Base-by-base conservation (phyloP, 257 asterid genomes). In the Euphrasia confusa region DNA sequence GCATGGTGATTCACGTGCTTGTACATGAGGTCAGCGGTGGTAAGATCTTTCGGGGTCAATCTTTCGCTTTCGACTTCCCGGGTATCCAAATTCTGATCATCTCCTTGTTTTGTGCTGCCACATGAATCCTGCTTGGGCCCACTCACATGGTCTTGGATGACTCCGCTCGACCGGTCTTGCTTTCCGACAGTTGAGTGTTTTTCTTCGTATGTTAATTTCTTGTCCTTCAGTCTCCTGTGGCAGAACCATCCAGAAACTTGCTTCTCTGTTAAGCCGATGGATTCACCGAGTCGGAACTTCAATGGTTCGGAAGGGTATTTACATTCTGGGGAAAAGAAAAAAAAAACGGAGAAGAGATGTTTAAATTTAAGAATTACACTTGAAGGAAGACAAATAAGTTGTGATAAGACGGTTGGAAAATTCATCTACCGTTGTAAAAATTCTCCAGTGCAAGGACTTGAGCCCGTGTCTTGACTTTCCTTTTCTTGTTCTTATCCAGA, bases 161-260 rank as follows among this genome's bases (percentile, higher is more conserved):
- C 80, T 30, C 85, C 88, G 42, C 88, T 83, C 12, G 88, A 85
- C 28, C 79, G 82, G 47, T 83, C 95, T 62, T 83, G 89, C 72
- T 73, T 80, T 68, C 80, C 86, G 60, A 78, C 84, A 63, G 63
- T 70, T 64, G 60, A 55, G 62, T 64, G 26, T 60, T 58, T 72
- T 68, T 80, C 84, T 47, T 68, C 84, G 54, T 68, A 69, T 44
- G 49, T 17, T 50, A 74, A 48, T 66, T 72, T 81, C 77, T 88
- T 88, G 77, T 88, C 96, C 68, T 85, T 85, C 82, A 85, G 76
- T 78, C 96, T 79, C 67, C 96, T 74, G 71, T 88, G 95, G 69
- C 96, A 88, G 75, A 88, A 88, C 96, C 96, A 88, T 24, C 96
- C 94, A 21, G 95, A 80, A 44, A 88, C 75, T 78, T 85, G 96